Conservation (phyloP, 352 stramenopile genomes). For the Phytophthora boehmeriae region DNA sequence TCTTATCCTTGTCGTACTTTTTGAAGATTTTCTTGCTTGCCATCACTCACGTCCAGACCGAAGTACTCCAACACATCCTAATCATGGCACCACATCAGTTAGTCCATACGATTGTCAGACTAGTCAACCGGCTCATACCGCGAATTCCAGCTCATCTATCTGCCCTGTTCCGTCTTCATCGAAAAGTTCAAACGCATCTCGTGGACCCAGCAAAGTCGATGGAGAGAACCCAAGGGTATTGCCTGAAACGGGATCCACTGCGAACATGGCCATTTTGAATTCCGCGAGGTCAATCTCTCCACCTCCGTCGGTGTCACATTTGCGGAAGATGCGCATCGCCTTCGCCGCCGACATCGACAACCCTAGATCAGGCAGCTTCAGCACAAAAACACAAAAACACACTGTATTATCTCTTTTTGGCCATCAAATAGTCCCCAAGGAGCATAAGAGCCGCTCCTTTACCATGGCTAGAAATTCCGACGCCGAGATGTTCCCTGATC, state of each 20-base stretch:
- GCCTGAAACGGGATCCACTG: slow-evolving; percentile 85
- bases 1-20: slow-evolving; percentile 93
- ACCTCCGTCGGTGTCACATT: slow-evolving; percentile 89
- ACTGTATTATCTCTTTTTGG: slow-evolving; percentile 31
- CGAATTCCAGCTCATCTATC: slow-evolving; percentile 95
- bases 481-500: slow-evolving; percentile 90
- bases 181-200: slow-evolving; percentile 94
- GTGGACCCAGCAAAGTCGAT: slow-evolving; percentile 78
- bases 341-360: slow-evolving; percentile 91
- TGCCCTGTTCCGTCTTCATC: slow-evolving; percentile 88
- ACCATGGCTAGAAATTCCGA: slow-evolving; percentile 91
- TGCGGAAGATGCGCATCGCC: slow-evolving; percentile 89
- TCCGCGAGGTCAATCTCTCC: slow-evolving; percentile 93
- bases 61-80: slow-evolving; percentile 94
- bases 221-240: slow-evolving; percentile 86
- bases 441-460: slow-evolving; percentile 21
- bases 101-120: background rate
- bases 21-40: slow-evolving; percentile 93
- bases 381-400: slow-evolving; percentile 31
- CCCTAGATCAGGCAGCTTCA: slow-evolving; percentile 85
- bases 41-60: slow-evolving; percentile 86
- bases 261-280: slow-evolving; percentile 94
- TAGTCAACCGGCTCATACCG: slow-evolving; percentile 37
- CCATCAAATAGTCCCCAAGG: background rate
- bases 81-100: background rate